Percentiles rank a stretch among this genome's conserved stretches.
phyloP scores from a whole-genome alignment of 495 filamentous ascomycete genomes.

The Penicillium verhagenii region DNA sequence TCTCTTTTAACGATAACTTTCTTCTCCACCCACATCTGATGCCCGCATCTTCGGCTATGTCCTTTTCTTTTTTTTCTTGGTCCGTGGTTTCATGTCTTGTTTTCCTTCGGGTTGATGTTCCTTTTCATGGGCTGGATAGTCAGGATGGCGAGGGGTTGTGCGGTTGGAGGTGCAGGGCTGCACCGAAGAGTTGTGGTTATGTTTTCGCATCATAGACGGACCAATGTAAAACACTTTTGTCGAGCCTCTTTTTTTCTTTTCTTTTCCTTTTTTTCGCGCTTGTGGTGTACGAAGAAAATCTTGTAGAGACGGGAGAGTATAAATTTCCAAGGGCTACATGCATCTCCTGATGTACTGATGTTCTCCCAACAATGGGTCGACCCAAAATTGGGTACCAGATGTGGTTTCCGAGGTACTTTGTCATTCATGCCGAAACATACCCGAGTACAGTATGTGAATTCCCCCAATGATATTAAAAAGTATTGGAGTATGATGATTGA shows the following conservation, averaged over 20 bases:
- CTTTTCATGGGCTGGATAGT: slow-evolving; percentile 27
- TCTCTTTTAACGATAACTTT: slow-evolving; percentile 20
- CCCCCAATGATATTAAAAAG: too few species aligned
- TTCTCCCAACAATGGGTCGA: too few species aligned
- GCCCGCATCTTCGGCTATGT: slow-evolving; percentile 29
- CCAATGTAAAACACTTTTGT: slow-evolving; percentile 47
- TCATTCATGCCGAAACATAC: not conserved
- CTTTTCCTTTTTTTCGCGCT: too few species aligned
- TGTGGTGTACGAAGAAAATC: not conserved
- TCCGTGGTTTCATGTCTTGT: slow-evolving; percentile 27
- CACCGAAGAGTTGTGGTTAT: slow-evolving; percentile 34
- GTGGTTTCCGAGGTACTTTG: not conserved
- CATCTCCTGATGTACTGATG: too few species aligned
- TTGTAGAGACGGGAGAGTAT: not conserved
- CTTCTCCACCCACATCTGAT: slow-evolving; percentile 25
- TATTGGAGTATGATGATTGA: too few species aligned
- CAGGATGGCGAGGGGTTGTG: slow-evolving; percentile 19
- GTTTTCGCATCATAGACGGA: slow-evolving; percentile 46
- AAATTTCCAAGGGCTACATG: too few species aligned
- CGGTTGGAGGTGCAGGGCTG: slow-evolving; percentile 30
- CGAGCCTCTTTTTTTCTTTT: too few species aligned
- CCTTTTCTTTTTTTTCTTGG: slow-evolving; percentile 19
- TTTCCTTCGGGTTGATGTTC: slow-evolving; percentile 27
- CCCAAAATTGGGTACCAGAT: not conserved
- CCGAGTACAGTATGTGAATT: too few species aligned